A percentile compares a stretch with the other conserved stretches of the same genome.
These are phyloP conservation scores for Globisporangium cystogenes DNA, from an alignment of 352 stramenopile species.

Conservation along the genomic window DNA sequence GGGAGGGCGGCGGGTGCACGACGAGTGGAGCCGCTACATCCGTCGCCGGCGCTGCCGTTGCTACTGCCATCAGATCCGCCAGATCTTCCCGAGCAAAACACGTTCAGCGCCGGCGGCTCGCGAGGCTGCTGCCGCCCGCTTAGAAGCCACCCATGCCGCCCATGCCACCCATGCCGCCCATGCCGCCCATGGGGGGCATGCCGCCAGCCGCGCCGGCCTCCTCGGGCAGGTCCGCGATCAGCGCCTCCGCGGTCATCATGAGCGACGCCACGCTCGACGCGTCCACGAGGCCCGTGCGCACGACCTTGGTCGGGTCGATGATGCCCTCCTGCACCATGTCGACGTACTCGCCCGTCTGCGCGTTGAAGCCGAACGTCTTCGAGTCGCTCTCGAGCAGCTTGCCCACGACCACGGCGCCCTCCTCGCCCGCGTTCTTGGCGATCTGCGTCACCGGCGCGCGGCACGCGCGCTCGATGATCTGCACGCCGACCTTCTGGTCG, in stretches of 20 bases:
- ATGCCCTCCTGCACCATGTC: slow-evolving; percentile 99
- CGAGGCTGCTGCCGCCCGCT: neutral
- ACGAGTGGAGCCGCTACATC: too few species aligned
- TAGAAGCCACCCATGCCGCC: slow-evolving; percentile 80
- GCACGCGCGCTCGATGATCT: slow-evolving; percentile 96
- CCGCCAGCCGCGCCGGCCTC: slow-evolving; percentile 51
- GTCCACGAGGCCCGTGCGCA: slow-evolving; percentile 97
- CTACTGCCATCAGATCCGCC: too few species aligned
- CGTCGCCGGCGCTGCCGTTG: too few species aligned
- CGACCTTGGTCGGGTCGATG: slow-evolving; percentile 98
- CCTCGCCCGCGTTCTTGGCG: slow-evolving; percentile 97
- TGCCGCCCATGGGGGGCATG: slow-evolving; percentile 70
- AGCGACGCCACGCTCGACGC: slow-evolving; percentile 97
- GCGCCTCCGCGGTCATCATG: slow-evolving; percentile 99
- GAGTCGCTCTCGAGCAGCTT: slow-evolving; percentile 97
- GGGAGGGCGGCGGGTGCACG: too few species aligned
- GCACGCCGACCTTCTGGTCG: slow-evolving; percentile 97
- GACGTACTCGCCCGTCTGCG: slow-evolving; percentile 95
- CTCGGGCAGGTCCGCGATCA: slow-evolving; percentile 96
- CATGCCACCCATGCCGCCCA: slow-evolving; percentile 73
- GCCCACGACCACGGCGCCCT: slow-evolving; percentile 98
- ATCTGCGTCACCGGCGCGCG: slow-evolving; percentile 95
- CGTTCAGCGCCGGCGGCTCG: too few species aligned
- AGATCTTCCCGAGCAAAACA: too few species aligned
- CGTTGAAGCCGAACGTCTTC: slow-evolving; percentile 96